Base-by-base conservation (phyloP, 768 basidiomycete species). In the Amanita phalloides region DNA sequence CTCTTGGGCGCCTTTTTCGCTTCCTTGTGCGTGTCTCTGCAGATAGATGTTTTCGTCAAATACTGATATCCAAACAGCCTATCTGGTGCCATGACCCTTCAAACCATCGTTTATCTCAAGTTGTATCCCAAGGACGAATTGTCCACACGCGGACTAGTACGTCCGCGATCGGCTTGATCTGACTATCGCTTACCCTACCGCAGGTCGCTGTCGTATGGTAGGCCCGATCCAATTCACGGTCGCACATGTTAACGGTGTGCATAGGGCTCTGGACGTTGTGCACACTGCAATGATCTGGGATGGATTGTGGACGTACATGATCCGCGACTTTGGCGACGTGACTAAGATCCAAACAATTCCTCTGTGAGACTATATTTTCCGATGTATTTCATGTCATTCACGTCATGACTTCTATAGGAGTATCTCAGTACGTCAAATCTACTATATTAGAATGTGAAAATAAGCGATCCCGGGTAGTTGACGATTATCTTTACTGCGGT, bases 1-100 rank as follows among this genome's bases (percentile, higher is more conserved):
- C 57, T 73, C 17, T 21, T 72, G 17, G 72, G 72, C 3, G 69
- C 66, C 2, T 58, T 72, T 11, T 59, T 66, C 38, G 67, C 71
- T 4, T 63, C 68, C 13, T 38, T 67, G 72, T 71, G 46, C 23
- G 41, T 21, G 3, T 20, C 25, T 17, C 23, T 30, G 13, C 3
- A 32, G 9, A 23, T 23, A n/a, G 1, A 26, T 3, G 23, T 2
- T 13, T 21, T 33, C 7, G 33, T 33, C 33, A 13, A 33, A 10
- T 33, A 13, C 13, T 33, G 33, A 33, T 33, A 30, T 48, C 2
- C 10, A 23, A n/a, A 17, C 33, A 65, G 64, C 45, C 42, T 65
- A 9, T 68, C 67, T 25, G 72, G 72, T 2, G 58, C 67, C 9
- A 65, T 68, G 4, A 47, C 60, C 21, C 61, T 70, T 1, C 60